Conservation (phyloP, 2,329 filamentous ascomycete genomes). For the Fusarium robinianum region DNA sequence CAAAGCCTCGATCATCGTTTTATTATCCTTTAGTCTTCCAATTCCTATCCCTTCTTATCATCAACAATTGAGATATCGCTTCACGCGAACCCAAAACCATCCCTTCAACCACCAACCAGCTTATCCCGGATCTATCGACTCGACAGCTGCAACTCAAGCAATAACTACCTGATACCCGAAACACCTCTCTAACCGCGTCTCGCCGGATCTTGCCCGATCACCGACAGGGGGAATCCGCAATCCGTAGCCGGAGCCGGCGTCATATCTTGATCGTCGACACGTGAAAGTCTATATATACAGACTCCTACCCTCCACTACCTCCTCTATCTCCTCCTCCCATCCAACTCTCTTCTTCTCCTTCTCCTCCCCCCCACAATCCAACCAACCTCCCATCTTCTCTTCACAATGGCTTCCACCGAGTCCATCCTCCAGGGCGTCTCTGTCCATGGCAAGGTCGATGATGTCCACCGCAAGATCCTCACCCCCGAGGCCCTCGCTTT, state of each 20-base stretch:
- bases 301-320: constrained; percentile 12
- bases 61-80: constrained; percentile 1
- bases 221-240: constrained; percentile 9
- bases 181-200: background rate
- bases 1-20: no score
- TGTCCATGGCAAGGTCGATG: constrained; percentile 78
- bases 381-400: constrained; percentile 1
- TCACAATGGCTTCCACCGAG: constrained; percentile 69
- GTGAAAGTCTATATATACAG: constrained; percentile 38
- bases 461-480: constrained; percentile 86
- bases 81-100: no score
- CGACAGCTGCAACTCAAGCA: background rate
- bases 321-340: constrained; percentile 3
- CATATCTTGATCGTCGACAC: constrained; percentile 37
- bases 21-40: background rate
- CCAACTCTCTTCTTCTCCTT: constrained; percentile 9
- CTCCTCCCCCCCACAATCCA: constrained; percentile 5
- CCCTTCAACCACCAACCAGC: constrained; percentile 2
- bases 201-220: constrained; percentile 10
- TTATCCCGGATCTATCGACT: background rate
- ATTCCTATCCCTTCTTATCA: constrained; percentile 3
- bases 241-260: constrained; percentile 19
- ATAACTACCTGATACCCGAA: background rate
- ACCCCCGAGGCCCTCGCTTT: constrained; percentile 90
- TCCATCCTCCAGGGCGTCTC: constrained; percentile 84